phyloP scores from a whole-genome alignment of 2,329 filamentous ascomycete species.

The Ceratocystis smalleyi region DNA sequence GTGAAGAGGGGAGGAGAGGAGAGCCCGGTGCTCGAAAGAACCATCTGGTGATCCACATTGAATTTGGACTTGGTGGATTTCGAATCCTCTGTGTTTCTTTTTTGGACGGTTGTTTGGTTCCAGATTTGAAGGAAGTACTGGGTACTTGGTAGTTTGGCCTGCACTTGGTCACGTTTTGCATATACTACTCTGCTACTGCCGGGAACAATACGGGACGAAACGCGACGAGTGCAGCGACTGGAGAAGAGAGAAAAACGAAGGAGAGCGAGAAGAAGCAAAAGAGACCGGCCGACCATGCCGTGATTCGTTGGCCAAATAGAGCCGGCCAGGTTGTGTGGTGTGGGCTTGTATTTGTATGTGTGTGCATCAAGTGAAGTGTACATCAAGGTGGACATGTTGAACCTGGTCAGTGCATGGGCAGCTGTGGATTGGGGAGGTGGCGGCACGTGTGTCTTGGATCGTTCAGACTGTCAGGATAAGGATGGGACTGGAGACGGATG shows the following conservation, averaged over 20 bases:
- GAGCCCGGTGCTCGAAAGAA: neutral
- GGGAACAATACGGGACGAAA: no score
- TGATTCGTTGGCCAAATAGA: neutral
- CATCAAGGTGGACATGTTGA: neutral
- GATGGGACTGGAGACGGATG: neutral
- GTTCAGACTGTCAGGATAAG: neutral
- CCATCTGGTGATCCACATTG: neutral
- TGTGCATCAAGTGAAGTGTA: neutral
- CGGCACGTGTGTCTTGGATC: neutral
- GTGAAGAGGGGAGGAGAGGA: neutral
- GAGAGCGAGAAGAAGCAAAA: neutral
- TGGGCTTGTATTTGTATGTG: neutral
- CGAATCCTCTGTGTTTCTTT: neutral
- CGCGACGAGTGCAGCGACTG: no score
- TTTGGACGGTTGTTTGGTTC: neutral
- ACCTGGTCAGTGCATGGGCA: neutral
- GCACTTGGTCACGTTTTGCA: neutral
- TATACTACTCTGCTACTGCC: neutral
- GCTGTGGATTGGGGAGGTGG: neutral
- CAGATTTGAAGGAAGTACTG: neutral
- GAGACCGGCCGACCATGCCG: neutral
- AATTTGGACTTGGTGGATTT: neutral
- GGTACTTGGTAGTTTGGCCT: neutral
- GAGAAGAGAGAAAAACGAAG: neutral
- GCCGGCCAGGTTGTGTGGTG: no score